Evolutionary conservation across 768 basidiomycete species (phyloP).

Genomic region (Kwoniella europaea): DNA sequence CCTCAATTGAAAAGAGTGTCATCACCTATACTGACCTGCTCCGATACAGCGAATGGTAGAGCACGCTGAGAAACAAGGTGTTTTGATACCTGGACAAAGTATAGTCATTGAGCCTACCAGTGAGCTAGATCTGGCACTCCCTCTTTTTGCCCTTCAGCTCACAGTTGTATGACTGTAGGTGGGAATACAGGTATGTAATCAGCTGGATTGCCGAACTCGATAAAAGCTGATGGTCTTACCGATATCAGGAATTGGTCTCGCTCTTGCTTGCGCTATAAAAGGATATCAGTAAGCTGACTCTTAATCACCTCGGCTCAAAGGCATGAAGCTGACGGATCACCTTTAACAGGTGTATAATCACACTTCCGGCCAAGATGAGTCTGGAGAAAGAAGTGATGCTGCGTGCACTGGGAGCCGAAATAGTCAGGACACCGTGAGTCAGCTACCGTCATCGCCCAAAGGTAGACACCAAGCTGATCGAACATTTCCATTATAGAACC

Average conservation of each 20-base stretch:
- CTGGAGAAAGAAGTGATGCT: constrained; percentile 92
- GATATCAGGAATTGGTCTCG: constrained; percentile 80
- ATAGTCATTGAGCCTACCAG: constrained; percentile 87
- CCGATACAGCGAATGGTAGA: constrained; percentile 78
- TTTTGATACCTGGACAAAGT: constrained; percentile 78
- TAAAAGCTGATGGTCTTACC: neutral
- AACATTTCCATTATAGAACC: too few relatives aligned
- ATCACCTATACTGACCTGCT: neutral
- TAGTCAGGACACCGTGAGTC: constrained; percentile 89
- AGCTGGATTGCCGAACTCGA: neutral
- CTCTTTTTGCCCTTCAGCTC: neutral
- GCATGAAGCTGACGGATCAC: constrained; percentile 60
- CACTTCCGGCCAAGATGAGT: constrained; percentile 92
- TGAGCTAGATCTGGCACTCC: constrained; percentile 3
- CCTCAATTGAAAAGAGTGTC: too few relatives aligned
- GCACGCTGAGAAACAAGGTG: constrained; percentile 86
- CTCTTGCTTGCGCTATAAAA: constrained; percentile 91
- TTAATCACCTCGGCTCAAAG: constrained; percentile 69
- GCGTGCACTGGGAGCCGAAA: constrained; percentile 89
- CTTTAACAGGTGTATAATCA: constrained; percentile 59
- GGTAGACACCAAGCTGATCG: neutral
- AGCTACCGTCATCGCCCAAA: neutral
- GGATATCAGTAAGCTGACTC: constrained; percentile 59
- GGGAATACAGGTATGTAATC: constrained; percentile 82
- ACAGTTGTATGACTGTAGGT: constrained; percentile 60